Evolutionary conservation across 1,284 basidiomycete genomes (phyloP), one percentile per base, ranked within the genome.

Genomic region (Boletellus deceptivus): DNA sequence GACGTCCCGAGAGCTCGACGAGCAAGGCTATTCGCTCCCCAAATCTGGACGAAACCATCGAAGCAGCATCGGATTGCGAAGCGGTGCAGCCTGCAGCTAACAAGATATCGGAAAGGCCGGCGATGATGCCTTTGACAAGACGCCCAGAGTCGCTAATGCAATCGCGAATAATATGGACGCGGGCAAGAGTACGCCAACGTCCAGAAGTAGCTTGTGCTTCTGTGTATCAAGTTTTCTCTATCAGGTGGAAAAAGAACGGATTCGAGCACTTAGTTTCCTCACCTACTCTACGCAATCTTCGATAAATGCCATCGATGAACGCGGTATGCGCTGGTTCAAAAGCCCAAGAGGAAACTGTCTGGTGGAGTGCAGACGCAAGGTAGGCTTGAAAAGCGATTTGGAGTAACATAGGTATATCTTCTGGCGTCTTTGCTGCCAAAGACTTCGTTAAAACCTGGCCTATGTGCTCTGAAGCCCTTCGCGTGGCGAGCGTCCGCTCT

Each of bases 141-240:
- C 43, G 20, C 3, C 33, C 18, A 1, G 53, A 43, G 8, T 54
- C 35, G 29, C 33, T 50, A 16, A 31, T 35, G 17, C 43, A 55
- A 6, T 34, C n/a, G 53, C 43, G 22, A 53, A 43, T 17, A 38
- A n/a, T n/a, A 48, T 62, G 46, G 35, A 31, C 35, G 17, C 48
- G 49, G 9, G 59, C 56, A 36, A 60, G 50, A 20, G 50, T 48
- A 34, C 55, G 48, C 59, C 59, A 60, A 31, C 56, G 51, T 4
- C 50, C 49, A 18, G 53, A 40, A 33, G 53, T 42, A 1, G 56
- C 34, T 43, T 60, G 59, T 6, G 38, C 54, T 36, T 60, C 49
- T 60, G 43, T 35, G n/a, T 11, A 54, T 11, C 33, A 27, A 22
- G 22, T 31, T 25, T 17, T 11, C 25, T n/a, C n/a, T 18, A 9